phyloP scores from a whole-genome alignment of 441 rosid genomes.

The Francoa sonchifolia region DNA sequence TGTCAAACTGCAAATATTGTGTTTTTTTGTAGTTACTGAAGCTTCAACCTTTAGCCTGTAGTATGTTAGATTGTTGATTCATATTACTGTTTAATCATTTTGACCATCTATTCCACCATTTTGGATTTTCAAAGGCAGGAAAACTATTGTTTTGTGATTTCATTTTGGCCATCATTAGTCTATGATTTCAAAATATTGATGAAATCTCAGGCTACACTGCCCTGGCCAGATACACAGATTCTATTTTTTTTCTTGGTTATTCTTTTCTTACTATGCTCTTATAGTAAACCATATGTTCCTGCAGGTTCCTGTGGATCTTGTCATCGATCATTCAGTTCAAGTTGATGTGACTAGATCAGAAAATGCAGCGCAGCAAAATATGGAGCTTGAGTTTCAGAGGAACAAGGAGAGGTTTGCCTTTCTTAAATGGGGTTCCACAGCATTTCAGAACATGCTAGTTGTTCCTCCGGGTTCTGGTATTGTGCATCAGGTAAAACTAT shows the following conservation, averaged over 20 bases:
- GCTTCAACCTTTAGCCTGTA: background rate
- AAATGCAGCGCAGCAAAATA: constrained; percentile 90
- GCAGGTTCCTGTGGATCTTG: constrained; percentile 99
- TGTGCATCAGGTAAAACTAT: constrained; percentile 73
- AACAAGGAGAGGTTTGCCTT: constrained; percentile 96
- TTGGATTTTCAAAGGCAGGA: too few relatives aligned
- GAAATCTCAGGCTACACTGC: background rate
- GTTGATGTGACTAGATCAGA: constrained; percentile 92
- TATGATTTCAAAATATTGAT: background rate
- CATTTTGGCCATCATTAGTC: too few relatives aligned
- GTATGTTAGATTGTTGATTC: background rate
- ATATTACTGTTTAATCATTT: too few relatives aligned
- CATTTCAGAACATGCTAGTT: constrained; percentile 92
- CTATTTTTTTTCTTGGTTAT: constrained; percentile 2
- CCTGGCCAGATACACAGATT: background rate
- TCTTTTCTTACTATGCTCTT: constrained; percentile 1
- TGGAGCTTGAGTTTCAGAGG: constrained; percentile 92
- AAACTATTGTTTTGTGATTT: too few relatives aligned
- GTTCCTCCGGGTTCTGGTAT: constrained; percentile 99
- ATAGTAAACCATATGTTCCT: constrained; percentile 3
- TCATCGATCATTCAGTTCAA: constrained; percentile 95
- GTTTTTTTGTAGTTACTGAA: constrained; percentile 1
- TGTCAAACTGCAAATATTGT: background rate
- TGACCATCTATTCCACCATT: too few relatives aligned
- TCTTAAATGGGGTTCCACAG: constrained; percentile 94